Percentiles rank a stretch among this genome's conserved stretches.
These are phyloP conservation scores for Pythium myriotylum DNA, from an alignment of 352 stramenopile species.

Conservation along the genomic window DNA sequence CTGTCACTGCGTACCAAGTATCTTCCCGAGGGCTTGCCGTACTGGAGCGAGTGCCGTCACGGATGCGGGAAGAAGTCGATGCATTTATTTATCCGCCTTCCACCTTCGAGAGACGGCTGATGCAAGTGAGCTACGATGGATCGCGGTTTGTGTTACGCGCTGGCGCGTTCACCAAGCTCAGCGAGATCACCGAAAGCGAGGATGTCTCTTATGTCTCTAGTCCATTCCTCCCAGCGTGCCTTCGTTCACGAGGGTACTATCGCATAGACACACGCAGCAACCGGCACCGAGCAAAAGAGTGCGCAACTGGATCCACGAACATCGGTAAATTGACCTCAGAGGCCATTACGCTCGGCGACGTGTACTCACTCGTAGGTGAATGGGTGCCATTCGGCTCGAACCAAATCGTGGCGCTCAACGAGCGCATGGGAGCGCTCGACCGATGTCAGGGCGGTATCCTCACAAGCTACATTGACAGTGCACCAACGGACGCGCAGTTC, in stretches of 20 bases:
- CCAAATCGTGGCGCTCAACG: slow-evolving; percentile 97
- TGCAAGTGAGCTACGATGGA: slow-evolving; percentile 63
- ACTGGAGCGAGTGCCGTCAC: slow-evolving; percentile 78
- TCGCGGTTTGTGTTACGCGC: slow-evolving; percentile 77
- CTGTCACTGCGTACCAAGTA: slow-evolving; percentile 96
- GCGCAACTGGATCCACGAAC: slow-evolving; percentile 72
- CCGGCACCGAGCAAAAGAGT: slow-evolving; percentile 89
- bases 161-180: slow-evolving; percentile 88
- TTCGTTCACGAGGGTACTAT: slow-evolving; percentile 88
- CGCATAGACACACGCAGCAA: slow-evolving; percentile 91
- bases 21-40: slow-evolving; percentile 87
- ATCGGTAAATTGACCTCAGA: slow-evolving; percentile 92
- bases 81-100: slow-evolving; percentile 59
- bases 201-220: slow-evolving; percentile 98
- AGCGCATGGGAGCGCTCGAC: slow-evolving; percentile 96
- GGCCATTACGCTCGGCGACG: slow-evolving; percentile 94
- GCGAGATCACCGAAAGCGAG: slow-evolving; percentile 95
- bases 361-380: slow-evolving; percentile 96
- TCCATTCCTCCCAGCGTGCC: slow-evolving; percentile 95
- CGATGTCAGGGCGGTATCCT: slow-evolving; percentile 97
- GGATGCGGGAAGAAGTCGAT: slow-evolving; percentile 73
- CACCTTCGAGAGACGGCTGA: slow-evolving; percentile 44
- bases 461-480: slow-evolving; percentile 90
- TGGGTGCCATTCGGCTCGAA: slow-evolving; percentile 98
- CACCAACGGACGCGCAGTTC: slow-evolving; percentile 86